Base-by-base conservation (phyloP, 306 rosid genomes). In the Rubus idaeus region DNA sequence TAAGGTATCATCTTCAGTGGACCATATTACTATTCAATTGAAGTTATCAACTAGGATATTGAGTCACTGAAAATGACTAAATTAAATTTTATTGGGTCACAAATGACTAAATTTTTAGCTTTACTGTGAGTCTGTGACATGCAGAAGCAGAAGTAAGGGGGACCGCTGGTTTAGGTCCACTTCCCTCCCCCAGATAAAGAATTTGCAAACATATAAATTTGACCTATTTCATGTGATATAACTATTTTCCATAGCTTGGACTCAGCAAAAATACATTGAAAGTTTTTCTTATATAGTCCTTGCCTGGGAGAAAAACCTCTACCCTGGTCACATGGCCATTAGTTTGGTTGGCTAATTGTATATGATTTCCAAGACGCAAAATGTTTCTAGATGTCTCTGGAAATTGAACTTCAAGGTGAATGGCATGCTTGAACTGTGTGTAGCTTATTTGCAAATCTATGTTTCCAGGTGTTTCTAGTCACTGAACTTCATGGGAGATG, bases 1-100 rank as follows among this genome's bases (percentile, higher is more conserved):
- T 53, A 87, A 85, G 97, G 98, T 94, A 82, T 9, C 40, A 40
- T 56, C n/a, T 66, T 52, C 18, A 5, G n/a, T 67, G 14, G 14
- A 65, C 13, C 46, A 18, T 5, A n/a, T 57, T 49, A 45, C 30
- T 20, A 4, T 56, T 40, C 21, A 66, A 14, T 42, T 18, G 14
- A 3, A 73, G 75, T 44, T 2, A 60, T 26, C 51, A 73, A 41
- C 12, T 37, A 57, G 6, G 12, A 58, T 23, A 46, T 35, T 4
- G 30, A 47, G 4, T 45, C 12, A n/a, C 20, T 37, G 20, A 18
- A 30, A 41, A 42, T 42, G 26, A 18, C 26, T 45, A 44, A 30
- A 5, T 16, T 72, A 5, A 9, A 42, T 4, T 8, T 42, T 42
- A 4, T 4, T 42, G 39, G 11, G 40, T 9, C 39, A 7, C 30